phyloP scores from a whole-genome alignment of 805 yeast species.

The Ogataea allantospora region DNA sequence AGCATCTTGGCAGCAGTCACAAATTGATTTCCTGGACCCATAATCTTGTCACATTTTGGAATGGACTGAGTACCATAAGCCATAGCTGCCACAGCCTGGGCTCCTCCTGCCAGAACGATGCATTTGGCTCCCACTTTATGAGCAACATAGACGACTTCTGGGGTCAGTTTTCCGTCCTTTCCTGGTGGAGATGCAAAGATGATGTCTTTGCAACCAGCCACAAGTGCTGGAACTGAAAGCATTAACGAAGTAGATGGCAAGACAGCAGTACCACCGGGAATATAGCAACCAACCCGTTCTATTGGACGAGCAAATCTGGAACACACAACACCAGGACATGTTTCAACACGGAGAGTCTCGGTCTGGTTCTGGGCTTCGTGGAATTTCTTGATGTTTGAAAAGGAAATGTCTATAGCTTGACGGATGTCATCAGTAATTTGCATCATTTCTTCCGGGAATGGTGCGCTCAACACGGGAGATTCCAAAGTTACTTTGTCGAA shows the following conservation, averaged over 20 bases:
- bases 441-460: slow-evolving; percentile 79
- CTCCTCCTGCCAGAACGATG: slow-evolving; percentile 97
- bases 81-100: slow-evolving; percentile 98
- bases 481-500: slow-evolving; percentile 80
- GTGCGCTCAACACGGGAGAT: slow-evolving; percentile 80
- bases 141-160: slow-evolving; percentile 97
- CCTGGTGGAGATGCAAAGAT: slow-evolving; percentile 95
- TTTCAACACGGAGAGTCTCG: slow-evolving; percentile 78
- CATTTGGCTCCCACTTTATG: slow-evolving; percentile 89
- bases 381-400: slow-evolving; percentile 84
- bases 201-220: slow-evolving; percentile 94
- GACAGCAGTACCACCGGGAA: slow-evolving; percentile 99
- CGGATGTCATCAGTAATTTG: slow-evolving; percentile 69
- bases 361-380: slow-evolving; percentile 88
- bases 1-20: slow-evolving; percentile 99
- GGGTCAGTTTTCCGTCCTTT: slow-evolving; percentile 86
- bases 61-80: slow-evolving; percentile 95
- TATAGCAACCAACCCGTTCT: slow-evolving; percentile 90
- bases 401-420: slow-evolving; percentile 84
- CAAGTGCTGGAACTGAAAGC: slow-evolving; percentile 98
- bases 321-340: slow-evolving; percentile 91
- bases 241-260: slow-evolving; percentile 96
- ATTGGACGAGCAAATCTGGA: slow-evolving; percentile 94
- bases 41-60: slow-evolving; percentile 91
- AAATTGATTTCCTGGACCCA: slow-evolving; percentile 99